Conservation (phyloP, 371 early-diverging fungal genomes). For the Syncephalis fuscata region DNA sequence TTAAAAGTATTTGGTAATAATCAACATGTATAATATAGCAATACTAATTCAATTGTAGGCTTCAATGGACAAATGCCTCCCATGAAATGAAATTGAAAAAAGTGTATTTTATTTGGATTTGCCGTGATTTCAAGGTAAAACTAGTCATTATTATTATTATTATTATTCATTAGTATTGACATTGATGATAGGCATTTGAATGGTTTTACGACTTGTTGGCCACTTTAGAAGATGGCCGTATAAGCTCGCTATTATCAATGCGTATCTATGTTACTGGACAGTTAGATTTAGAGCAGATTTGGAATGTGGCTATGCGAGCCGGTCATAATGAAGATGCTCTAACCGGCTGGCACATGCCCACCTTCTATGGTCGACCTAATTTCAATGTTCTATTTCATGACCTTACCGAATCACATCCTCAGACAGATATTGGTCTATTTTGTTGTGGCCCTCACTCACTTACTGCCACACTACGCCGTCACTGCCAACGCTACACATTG, state of each 20-base stretch:
- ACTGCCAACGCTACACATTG: constrained; percentile 14
- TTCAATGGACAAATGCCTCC: constrained; percentile 9
- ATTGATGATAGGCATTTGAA: constrained; percentile 27
- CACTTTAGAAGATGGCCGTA: constrained; percentile 29
- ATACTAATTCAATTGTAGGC: neutral
- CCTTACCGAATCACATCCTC: constrained; percentile 18
- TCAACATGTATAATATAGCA: neutral
- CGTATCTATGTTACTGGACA: constrained; percentile 46
- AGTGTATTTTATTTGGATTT: constrained; percentile 51
- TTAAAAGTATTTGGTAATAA: constrained; percentile 44
- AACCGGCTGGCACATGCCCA: constrained; percentile 29
- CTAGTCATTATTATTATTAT: neutral
- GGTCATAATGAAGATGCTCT: constrained; percentile 27
- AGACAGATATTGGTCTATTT: constrained; percentile 32
- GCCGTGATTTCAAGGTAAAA: constrained; percentile 29
- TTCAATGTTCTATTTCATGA: constrained; percentile 23
- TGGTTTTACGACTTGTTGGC: constrained; percentile 52
- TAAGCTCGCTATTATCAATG: constrained; percentile 31
- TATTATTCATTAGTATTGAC: too few relatives aligned
- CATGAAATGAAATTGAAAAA: constrained; percentile 20
- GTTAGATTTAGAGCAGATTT: constrained; percentile 20
- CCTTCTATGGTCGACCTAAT: constrained; percentile 35
- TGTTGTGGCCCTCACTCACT: constrained; percentile 34
- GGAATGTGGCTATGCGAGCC: constrained; percentile 25
- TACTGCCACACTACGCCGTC: constrained; percentile 15